Percentiles rank a stretch among this genome's conserved stretches.
Evolutionary conservation across 805 yeast genomes (phyloP).

Genomic region (Candida insectalens): DNA sequence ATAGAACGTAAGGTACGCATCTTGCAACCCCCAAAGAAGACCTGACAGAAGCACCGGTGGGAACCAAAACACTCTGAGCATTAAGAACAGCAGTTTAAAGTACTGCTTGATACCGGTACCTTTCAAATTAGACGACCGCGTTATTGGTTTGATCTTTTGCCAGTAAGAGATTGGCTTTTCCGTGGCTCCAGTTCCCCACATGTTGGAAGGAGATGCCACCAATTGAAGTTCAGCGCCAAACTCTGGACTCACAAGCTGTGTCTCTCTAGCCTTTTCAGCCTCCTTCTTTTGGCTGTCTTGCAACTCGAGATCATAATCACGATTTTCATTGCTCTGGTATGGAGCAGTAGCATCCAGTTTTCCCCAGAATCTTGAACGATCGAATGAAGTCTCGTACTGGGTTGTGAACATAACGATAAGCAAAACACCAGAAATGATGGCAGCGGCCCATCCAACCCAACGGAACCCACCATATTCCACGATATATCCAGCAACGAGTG

Average conservation of each 20-base stretch:
- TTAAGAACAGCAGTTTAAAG: constrained; percentile 35
- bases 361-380: constrained; percentile 35
- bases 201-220: constrained; percentile 2
- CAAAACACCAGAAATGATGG: constrained; percentile 53
- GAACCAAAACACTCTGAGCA: constrained; percentile 47
- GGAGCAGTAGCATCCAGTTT: constrained; percentile 24
- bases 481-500: constrained; percentile 69
- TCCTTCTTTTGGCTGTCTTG: not conserved
- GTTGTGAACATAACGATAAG: constrained; percentile 44
- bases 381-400: constrained; percentile 66
- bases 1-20: constrained; percentile 66
- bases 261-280: not conserved
- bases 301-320: not conserved
- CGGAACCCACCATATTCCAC: constrained; percentile 52
- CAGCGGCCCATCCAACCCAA: constrained; percentile 70
- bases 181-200: constrained; percentile 27
- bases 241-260: not conserved
- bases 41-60: constrained; percentile 62
- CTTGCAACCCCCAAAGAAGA: constrained; percentile 74
- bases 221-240: not conserved
- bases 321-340: constrained; percentile 1
- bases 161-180: constrained; percentile 35
- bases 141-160: constrained; percentile 37
- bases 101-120: constrained; percentile 66
- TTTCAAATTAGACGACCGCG: constrained; percentile 47